Percentiles rank a stretch among this genome's conserved stretches.
Evolutionary conservation across 768 basidiomycete species (phyloP).

Genomic region (Amanita fuliginea): DNA sequence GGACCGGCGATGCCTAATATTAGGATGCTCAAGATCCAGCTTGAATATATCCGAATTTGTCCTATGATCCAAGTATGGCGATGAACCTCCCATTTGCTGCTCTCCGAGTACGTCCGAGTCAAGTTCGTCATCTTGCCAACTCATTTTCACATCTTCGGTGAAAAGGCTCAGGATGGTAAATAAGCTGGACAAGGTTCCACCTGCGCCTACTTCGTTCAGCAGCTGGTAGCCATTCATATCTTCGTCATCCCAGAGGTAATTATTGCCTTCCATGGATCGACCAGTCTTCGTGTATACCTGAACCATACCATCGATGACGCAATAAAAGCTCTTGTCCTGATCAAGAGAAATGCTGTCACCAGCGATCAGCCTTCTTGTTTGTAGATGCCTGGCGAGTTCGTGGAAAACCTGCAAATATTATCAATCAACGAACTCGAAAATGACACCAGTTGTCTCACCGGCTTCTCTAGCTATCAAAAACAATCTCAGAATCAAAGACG

Average conservation of each 20-base stretch:
- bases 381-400: slow-evolving; percentile 90
- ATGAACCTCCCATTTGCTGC: slow-evolving; percentile 14
- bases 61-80: slow-evolving; percentile 20
- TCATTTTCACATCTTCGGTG: slow-evolving; percentile 87
- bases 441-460: slow-evolving; percentile 37
- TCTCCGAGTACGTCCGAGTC: slow-evolving; percentile 18
- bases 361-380: slow-evolving; percentile 90
- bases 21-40: slow-evolving; percentile 32
- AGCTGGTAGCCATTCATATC: slow-evolving; percentile 94
- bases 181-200: slow-evolving; percentile 89
- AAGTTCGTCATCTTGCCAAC: slow-evolving; percentile 69
- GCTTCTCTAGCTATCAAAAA: slow-evolving; percentile 62
- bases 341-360: slow-evolving; percentile 90
- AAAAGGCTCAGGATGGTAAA: slow-evolving; percentile 97
- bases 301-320: slow-evolving; percentile 95
- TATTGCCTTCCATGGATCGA: slow-evolving; percentile 31
- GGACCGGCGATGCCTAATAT: slow-evolving; percentile 29
- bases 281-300: slow-evolving; percentile 81
- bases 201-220: slow-evolving; percentile 91
- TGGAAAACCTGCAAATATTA: slow-evolving; percentile 67
- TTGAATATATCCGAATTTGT: slow-evolving; percentile 59
- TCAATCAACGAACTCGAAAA: background rate
- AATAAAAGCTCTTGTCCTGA: slow-evolving; percentile 93
- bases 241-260: slow-evolving; percentile 67
- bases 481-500: background rate